Conservation (phyloP, 768 basidiomycete genomes). For the Candolleomyces efflorescens region DNA sequence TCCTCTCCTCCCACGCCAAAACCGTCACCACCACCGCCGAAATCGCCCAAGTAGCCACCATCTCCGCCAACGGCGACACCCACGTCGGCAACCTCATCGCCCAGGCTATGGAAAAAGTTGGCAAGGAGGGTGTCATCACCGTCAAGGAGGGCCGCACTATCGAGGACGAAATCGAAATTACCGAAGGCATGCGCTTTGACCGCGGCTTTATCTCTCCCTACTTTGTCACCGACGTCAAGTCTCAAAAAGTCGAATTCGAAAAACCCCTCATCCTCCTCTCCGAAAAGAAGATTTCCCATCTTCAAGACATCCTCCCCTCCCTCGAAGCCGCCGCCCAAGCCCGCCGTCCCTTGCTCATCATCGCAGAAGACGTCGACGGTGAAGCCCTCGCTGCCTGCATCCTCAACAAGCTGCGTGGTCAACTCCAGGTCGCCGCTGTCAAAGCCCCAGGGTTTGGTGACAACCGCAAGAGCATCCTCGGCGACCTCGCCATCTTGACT, state of each 20-base stretch:
- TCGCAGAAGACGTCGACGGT: conserved; percentile 97
- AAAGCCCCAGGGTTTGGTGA: conserved; percentile 99
- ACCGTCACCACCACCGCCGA: conserved; percentile 96
- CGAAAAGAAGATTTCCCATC: conserved; percentile 95
- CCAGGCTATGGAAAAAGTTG: conserved; percentile 99
- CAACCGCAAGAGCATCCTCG: conserved; percentile 97
- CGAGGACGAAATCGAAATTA: conserved; percentile 98
- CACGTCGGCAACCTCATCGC: conserved; percentile 95
- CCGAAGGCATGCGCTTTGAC: conserved; percentile 99
- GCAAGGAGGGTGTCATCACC: conserved; percentile 99
- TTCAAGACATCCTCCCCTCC: conserved; percentile 93
- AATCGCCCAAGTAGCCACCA: conserved; percentile 99
- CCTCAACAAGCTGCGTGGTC: conserved; percentile 98
- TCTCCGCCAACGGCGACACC: conserved; percentile 75
- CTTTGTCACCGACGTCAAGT: conserved; percentile 98
- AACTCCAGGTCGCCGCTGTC: conserved; percentile 89
- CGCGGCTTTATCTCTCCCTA: conserved; percentile 97
- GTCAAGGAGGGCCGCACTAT: conserved; percentile 99
- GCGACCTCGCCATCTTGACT: conserved; percentile 94
- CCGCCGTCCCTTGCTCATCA: conserved; percentile 89
- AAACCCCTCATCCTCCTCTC: conserved; percentile 91
- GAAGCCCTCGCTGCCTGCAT: conserved; percentile 98
- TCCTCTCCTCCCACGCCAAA: conserved; percentile 83
- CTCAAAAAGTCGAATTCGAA: conserved; percentile 94
- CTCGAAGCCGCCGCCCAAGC: conserved; percentile 78